These are phyloP conservation scores for Candida nitratophila DNA, from an alignment of 805 yeast species.

Conservation along the genomic window DNA sequence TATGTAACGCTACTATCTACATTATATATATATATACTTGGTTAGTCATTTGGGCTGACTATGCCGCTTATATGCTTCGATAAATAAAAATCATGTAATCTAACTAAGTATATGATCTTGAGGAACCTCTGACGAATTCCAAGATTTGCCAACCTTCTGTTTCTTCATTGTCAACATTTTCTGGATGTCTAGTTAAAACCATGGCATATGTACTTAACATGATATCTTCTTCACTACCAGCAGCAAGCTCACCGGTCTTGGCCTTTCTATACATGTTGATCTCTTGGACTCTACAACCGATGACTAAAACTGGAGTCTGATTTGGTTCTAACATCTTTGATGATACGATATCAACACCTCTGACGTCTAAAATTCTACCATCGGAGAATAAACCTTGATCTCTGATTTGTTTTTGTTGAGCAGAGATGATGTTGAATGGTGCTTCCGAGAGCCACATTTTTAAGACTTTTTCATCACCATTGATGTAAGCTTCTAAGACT, in stretches of 20 bases:
- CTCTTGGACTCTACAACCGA: constrained; percentile 95
- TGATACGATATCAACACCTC: constrained; percentile 89
- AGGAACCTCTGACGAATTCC: constrained; percentile 91
- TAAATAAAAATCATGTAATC: too few species aligned
- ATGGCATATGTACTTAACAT: constrained; percentile 91
- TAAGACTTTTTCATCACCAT: constrained; percentile 78
- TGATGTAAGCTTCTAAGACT: constrained; percentile 87
- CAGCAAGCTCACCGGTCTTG: constrained; percentile 90
- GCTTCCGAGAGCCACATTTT: constrained; percentile 95
- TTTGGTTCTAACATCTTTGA: constrained; percentile 86
- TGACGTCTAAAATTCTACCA: constrained; percentile 83
- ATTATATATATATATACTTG: neutral
- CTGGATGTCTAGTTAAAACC: constrained; percentile 91
- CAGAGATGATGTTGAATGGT: constrained; percentile 89
- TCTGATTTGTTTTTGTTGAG: constrained; percentile 84
- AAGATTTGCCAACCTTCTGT: constrained; percentile 97
- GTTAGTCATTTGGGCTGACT: neutral
- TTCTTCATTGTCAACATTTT: constrained; percentile 79
- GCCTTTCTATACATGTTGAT: constrained; percentile 81
- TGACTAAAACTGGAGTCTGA: constrained; percentile 86
- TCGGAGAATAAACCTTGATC: constrained; percentile 91
- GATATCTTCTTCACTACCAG: constrained; percentile 92
- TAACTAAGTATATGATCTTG: constrained; percentile 73
- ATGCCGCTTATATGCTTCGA: neutral
- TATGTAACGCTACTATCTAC: neutral